A percentile compares a stretch with the other conserved stretches of the same genome.
phyloP scores from a whole-genome alignment of 202 grass and related monocot species.

The Carex arenaria region DNA sequence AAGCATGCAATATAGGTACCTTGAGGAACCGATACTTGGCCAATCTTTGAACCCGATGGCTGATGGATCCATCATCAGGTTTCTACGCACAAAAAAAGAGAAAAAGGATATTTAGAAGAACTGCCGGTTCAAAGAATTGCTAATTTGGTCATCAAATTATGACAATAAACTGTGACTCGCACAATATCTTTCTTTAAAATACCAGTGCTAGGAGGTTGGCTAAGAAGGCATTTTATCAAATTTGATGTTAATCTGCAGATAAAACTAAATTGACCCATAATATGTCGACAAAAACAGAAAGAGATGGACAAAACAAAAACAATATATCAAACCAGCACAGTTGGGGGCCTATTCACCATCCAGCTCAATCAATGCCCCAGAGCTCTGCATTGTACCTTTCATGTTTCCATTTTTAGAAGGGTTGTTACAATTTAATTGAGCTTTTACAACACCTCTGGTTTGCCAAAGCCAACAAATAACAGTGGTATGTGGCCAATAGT shows the following conservation, averaged over 20 bases:
- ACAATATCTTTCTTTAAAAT: neutral
- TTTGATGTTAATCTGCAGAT: neutral
- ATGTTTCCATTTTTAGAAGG: neutral
- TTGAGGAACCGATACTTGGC: constrained; percentile 97
- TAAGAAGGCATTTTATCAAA: neutral
- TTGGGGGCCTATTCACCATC: neutral
- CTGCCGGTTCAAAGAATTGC: neutral
- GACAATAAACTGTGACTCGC: neutral
- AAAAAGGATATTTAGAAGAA: constrained; percentile 20
- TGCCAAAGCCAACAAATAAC: neutral
- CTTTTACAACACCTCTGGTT: neutral
- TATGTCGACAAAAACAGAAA: neutral
- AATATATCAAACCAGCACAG: constrained; percentile 9
- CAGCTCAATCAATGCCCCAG: neutral
- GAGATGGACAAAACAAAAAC: neutral
- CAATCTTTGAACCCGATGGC: constrained; percentile 89
- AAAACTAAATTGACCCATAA: neutral
- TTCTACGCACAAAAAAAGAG: constrained; percentile 40
- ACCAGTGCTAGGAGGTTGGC: neutral
- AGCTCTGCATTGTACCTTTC: neutral
- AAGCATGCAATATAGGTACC: constrained; percentile 31
- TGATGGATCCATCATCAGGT: constrained; percentile 98
- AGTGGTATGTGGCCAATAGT: neutral
- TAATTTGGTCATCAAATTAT: neutral
- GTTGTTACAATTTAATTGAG: neutral